Evolutionary conservation across 2,329 filamentous ascomycete species (phyloP).

Genomic region (Cercospora nicotianae): DNA sequence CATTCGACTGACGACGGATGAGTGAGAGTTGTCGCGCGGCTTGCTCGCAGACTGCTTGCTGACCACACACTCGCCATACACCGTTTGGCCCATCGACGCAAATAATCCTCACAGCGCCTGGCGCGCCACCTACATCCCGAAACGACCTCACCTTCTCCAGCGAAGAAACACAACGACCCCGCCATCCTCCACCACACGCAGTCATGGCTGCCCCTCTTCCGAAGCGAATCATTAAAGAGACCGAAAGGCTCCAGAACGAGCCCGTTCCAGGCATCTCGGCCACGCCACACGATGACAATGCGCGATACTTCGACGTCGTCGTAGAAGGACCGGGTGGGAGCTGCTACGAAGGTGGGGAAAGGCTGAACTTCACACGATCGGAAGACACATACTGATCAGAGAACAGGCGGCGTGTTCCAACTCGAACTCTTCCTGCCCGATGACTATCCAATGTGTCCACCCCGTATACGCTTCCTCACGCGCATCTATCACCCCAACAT

Average conservation of each 20-base stretch:
- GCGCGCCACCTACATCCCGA: background rate
- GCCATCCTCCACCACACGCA: background rate
- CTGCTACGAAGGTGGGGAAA: slow-evolving; percentile 79
- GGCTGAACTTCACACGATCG: background rate
- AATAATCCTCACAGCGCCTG: background rate
- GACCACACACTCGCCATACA: background rate
- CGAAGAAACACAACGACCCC: background rate
- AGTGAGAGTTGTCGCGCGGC: background rate
- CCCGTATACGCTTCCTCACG: slow-evolving; percentile 96
- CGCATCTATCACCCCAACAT: slow-evolving; percentile 99
- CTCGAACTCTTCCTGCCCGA: slow-evolving; percentile 96
- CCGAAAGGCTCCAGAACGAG: slow-evolving; percentile 92
- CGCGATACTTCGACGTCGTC: slow-evolving; percentile 96
- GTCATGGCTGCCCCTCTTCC: slow-evolving; percentile 67
- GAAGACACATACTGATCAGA: background rate
- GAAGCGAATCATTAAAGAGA: slow-evolving; percentile 98
- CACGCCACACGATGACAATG: slow-evolving; percentile 92
- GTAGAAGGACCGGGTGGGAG: slow-evolving; percentile 91
- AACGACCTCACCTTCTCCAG: background rate
- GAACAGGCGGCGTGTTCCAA: slow-evolving; percentile 79
- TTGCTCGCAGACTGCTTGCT: background rate
- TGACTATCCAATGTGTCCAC: slow-evolving; percentile 98
- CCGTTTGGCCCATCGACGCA: background rate
- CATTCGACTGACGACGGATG: background rate
- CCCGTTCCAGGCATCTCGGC: slow-evolving; percentile 96